Percentiles rank a stretch among this genome's conserved stretches.
These are phyloP conservation scores for Blumeriella jaapii DNA, from an alignment of 2,329 filamentous ascomycete species.

Conservation along the genomic window DNA sequence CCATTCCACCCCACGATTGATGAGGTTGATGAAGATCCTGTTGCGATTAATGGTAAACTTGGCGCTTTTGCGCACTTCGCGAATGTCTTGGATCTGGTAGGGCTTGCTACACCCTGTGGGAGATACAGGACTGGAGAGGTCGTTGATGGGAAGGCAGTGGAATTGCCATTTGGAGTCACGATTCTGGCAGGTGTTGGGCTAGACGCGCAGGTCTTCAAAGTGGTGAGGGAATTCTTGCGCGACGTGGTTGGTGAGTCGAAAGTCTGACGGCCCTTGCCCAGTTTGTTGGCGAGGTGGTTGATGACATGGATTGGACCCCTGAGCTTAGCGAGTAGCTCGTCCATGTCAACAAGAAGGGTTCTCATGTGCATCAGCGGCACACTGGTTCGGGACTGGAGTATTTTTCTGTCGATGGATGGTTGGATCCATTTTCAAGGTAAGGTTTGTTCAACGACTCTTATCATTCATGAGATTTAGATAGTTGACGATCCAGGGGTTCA, in stretches of 20 bases:
- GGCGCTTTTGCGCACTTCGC: slow-evolving; percentile 41
- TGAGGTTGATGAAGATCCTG: slow-evolving; percentile 38
- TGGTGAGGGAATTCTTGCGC: slow-evolving; percentile 20
- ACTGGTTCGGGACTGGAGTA: too few relatives aligned
- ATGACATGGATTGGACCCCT: background rate
- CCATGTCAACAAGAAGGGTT: too few relatives aligned
- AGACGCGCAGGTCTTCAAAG: slow-evolving; percentile 31
- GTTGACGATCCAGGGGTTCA: too few relatives aligned
- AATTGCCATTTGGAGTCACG: slow-evolving; percentile 35
- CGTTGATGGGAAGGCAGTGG: slow-evolving; percentile 9
- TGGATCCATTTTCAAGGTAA: too few relatives aligned
- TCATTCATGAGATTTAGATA: too few relatives aligned
- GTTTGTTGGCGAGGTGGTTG: too few relatives aligned
- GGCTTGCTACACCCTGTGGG: slow-evolving; percentile 26
- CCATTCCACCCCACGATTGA: slow-evolving; percentile 36
- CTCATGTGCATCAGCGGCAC: too few relatives aligned
- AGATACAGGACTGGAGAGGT: slow-evolving; percentile 14
- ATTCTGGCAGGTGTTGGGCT: slow-evolving; percentile 31
- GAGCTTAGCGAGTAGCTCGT: background rate
- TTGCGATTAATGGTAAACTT: slow-evolving; percentile 36
- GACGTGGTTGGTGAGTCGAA: slow-evolving; percentile 4
- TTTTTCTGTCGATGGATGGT: too few relatives aligned
- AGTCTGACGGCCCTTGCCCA: background rate
- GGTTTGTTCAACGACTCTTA: too few relatives aligned
- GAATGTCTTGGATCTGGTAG: slow-evolving; percentile 43